phyloP scores from a whole-genome alignment of 108 stramenopile species.

The Parmales sp. region DNA sequence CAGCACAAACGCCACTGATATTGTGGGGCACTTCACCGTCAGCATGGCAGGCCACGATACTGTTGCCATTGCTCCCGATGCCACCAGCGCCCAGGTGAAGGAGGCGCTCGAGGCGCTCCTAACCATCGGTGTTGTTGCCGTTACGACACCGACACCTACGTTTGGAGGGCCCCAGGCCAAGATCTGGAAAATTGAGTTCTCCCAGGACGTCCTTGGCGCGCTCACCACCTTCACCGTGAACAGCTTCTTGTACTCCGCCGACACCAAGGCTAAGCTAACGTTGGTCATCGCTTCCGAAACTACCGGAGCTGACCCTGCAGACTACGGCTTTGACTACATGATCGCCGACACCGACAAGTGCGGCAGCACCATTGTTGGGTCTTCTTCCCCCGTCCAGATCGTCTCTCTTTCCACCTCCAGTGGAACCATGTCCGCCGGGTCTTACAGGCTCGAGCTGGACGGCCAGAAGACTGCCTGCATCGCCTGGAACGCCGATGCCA shows the following conservation, averaged over 20 bases:
- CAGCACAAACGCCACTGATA: not conserved
- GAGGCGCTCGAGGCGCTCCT: constrained; percentile 39
- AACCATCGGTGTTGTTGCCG: constrained; percentile 37
- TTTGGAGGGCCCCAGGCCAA: too few relatives aligned
- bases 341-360: not conserved
- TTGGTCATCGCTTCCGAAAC: not conserved
- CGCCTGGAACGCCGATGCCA: constrained; percentile 16
- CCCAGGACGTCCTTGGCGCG: not conserved
- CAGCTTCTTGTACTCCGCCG: not conserved
- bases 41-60: constrained; percentile 10
- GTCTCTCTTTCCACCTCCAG: not conserved
- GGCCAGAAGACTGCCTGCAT: constrained; percentile 4
- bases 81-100: constrained; percentile 22
- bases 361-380: constrained; percentile 1
- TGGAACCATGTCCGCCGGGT: not conserved
- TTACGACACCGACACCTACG: constrained; percentile 32
- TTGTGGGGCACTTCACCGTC: not conserved
- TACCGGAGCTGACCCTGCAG: not conserved
- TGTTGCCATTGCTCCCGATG: constrained; percentile 12
- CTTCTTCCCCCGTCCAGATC: not conserved
- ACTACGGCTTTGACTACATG: constrained; percentile 14
- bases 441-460: constrained; percentile 9
- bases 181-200: not conserved
- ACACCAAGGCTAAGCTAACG: not conserved
- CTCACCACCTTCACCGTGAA: not conserved